Evolutionary conservation across 2,329 filamentous ascomycete species (phyloP), one percentile per base, ranked within the genome.

Genomic region (Cryoendolithus antarcticus): DNA sequence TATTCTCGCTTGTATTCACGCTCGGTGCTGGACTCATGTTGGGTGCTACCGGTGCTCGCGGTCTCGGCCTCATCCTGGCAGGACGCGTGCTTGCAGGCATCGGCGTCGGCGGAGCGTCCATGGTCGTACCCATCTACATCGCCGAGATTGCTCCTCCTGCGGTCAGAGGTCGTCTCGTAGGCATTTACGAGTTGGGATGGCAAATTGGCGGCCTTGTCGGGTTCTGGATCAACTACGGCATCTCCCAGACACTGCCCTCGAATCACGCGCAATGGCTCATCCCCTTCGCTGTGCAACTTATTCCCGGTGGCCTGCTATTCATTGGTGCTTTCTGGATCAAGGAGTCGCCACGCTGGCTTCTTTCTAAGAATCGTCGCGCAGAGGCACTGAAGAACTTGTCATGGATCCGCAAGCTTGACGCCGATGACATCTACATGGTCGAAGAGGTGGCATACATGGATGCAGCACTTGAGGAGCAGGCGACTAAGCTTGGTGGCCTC

Each of bases 21-120:
- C 51, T 84, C 9, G 81, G 81, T 41, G 74, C 78, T 32, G 77
- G 75, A 39, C 57, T 84, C 47, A 83, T 82, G 74, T 62, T 83
- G n/a, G 80, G 75, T 39, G 39, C 21, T 4, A 33, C 39, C 9
- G 30, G 36, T 35, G 37, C 13, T 32, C 30, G 39, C 10, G 30
- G 30, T n/a, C 21, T 84, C 10, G 76, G 74, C 2, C 55, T 70
- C 9, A 61, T 72, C 41, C 70, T 71, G 40, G 69, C 54, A 27
- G 69, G 69, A 9, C 62, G 69, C 41, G 67, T 71, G 2, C 56
- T 73, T 2, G 67, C 68, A 39, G 71, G 71, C 13, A 53, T 74
- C 12, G 69, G 68, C 36, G 63, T 71, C 7, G 69, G 69, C 40
- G 67, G 63, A 24, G 66, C 67, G 28, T 69, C 65, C 6, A 72